Conservation (phyloP, 106 monocot species). For the Allium sativum region DNA sequence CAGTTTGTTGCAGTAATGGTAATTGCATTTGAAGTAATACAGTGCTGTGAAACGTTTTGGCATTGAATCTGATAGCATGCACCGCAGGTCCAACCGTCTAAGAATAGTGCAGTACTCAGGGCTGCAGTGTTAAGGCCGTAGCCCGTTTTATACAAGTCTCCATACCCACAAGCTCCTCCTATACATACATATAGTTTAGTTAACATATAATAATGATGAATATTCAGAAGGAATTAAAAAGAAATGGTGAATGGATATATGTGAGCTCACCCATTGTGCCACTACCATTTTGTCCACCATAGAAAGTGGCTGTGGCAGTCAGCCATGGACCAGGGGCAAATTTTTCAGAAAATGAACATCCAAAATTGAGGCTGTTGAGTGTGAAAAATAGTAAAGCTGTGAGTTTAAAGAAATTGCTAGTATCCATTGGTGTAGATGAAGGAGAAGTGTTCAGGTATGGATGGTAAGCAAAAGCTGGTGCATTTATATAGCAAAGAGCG, state of each 20-base stretch:
- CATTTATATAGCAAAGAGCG: no score
- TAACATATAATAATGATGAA: no score
- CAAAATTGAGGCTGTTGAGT: no score
- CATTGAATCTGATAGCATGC: slow-evolving; percentile 4
- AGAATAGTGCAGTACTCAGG: slow-evolving; percentile 11
- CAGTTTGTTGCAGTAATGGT: slow-evolving; percentile 9
- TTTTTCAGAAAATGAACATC: background rate
- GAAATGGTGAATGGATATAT: background rate
- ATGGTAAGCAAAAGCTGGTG: no score
- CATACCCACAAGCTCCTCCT: slow-evolving; percentile 12
- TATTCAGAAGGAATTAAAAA: background rate
- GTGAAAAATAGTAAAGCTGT: no score
- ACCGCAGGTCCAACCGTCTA: slow-evolving; percentile 5
- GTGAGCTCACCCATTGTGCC: slow-evolving; percentile 4
- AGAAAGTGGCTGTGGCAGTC: background rate
- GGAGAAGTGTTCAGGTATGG: no score
- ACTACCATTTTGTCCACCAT: background rate
- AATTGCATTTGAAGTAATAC: slow-evolving; percentile 1
- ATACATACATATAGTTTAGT: background rate
- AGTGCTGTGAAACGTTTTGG: background rate
- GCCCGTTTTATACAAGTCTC: slow-evolving; percentile 7
- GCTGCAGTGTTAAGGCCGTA: slow-evolving; percentile 12
- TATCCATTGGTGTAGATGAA: no score
- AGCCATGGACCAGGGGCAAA: background rate
- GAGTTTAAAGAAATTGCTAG: no score